Base-by-base conservation (phyloP, 208 protist species). In the Naegleria lovaniensis region DNA sequence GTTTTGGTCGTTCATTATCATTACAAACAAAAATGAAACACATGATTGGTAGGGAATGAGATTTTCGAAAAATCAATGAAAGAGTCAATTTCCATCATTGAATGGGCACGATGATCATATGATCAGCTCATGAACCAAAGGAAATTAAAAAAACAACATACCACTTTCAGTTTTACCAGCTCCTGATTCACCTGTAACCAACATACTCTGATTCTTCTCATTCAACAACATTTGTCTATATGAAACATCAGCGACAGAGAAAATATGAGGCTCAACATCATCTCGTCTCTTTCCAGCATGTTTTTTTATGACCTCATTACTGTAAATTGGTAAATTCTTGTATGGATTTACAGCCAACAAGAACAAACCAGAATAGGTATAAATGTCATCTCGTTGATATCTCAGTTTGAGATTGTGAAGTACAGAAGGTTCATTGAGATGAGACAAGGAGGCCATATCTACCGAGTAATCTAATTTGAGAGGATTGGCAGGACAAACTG, bases 121-220 rank as follows among this genome's bases (percentile, higher is more conserved):
- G n/a, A n/a, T n/a, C n/a, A n/a, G n/a, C n/a, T n/a, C n/a, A n/a
- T 19, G 15, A 58, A 58, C 5, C 93, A 93, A 0, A 92, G 90
- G 29, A 15, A 58, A 58, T 58, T 19, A 19, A 19, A 29, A 67
- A 67, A 67, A 67, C 22, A 67, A 67, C 55, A 67, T 67, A 67
- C 55, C 55, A 29, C 95, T 97, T 92, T 98, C 97, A 6, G 97
- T 99, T 94, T 99, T 99, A 19, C 97, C 97, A 29, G 97, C 97
- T 67, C 97, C 97, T 7, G 96, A 98, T 94, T 99, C 97, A 83
- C 97, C 97, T n/a, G 96, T 97, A 91, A 98, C 96, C 90, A 97
- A 93, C 88, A 98, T 93, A 41, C 95, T 97, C 93, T 98, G 96
- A 92, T 97, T 97, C 85, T 94, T 94, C 84, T 94, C 91, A 75